Evolutionary conservation across 768 basidiomycete species (phyloP), one percentile per base, ranked within the genome.

Genomic region (Leccinum rimulosum): DNA sequence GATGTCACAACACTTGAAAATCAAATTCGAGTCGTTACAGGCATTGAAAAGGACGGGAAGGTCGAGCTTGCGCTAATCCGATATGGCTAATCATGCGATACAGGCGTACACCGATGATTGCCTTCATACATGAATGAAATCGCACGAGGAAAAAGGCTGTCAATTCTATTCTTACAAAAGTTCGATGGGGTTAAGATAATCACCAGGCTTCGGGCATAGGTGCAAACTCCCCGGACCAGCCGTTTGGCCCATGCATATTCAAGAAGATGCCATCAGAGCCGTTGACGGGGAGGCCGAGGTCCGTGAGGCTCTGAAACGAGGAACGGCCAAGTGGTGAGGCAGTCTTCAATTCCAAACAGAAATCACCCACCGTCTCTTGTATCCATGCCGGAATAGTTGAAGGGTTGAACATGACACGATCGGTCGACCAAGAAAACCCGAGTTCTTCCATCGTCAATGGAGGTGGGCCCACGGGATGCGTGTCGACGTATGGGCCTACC

Each of bases 181-280:
- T 56, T 30, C 28, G 54, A 36, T 52, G 55, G 54, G 57, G 52
- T 58, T 61, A 63, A 38, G 49, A 60, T 60, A 65, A 66, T 88
- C 75, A 93, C 89, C 91, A 91, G 45, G 91, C 91, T 74, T 91
- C 91, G 15, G 91, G 89, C 83, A 88, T 86, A 47, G 85, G 79
- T 8, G 82, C 78, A 67, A 89, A 88, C 68, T 91, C 89, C 52
- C 84, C 84, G 19, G 81, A 82, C 91, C 91, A 93, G 15, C 90
- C 89, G 60, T 84, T 88, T 43, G 82, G 70, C 54, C 83, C 84
- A 48, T 80, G 80, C 76, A 89, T 81, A 64, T 88, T 85, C 62
- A 95, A 73, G 76, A 98, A 95, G 54, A 96, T 88, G 12, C 89
- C 91, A 65, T 98, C 95, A 4, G 88, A 90, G 48, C 95, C 95